Evolutionary conservation across 2,329 filamentous ascomycete species (phyloP), one percentile per base, ranked within the genome.

Genomic region (Beauveria medogensis): DNA sequence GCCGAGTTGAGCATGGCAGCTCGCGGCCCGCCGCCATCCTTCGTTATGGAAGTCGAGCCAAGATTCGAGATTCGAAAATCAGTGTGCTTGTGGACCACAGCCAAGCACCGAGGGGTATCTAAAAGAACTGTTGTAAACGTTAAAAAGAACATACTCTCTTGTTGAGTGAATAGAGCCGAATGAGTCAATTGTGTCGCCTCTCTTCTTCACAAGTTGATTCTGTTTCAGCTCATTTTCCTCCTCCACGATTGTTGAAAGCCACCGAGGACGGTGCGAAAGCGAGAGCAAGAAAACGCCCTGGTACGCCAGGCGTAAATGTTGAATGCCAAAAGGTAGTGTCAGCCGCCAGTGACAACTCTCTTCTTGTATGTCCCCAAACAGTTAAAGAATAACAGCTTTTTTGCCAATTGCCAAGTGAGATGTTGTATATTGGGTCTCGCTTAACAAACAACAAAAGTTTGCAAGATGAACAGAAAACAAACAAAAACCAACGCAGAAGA

Each of bases 381-480:
- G 57, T 41, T 60, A 28, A 60, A 20, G 24, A 7, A 53, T 37
- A 44, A 20, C 34, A 40, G 9, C 37, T 20, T 52, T 59, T 59
- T 59, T 59, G 34, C 47, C 47, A 59, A 46, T 59, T 60, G 57
- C 43, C 57, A 60, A 60, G 57, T 54, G 57, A 60, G 57, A 60
- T 60, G 50, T 55, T 50, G 59, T 61, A 61, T 55, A 55, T 55
- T 61, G 26, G 37, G 59, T 61, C 53, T 61, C 51, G 52, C 51
- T 61, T 56, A 61, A 61, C 53, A 56, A 54, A 56, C 56, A 37
- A 28, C 28, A 51, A 55, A 60, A 57, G 24, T 46, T 53, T 41
- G 55, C 61, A 61, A 54, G 63, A 26, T 57, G 61, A 61, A 60
- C 37, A 40, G 26, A 40, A 65, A 40, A 62, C 57, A 55, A 62